Base-by-base conservation (phyloP, 2,329 filamentous ascomycete species). In the Fusarium veterinarium region DNA sequence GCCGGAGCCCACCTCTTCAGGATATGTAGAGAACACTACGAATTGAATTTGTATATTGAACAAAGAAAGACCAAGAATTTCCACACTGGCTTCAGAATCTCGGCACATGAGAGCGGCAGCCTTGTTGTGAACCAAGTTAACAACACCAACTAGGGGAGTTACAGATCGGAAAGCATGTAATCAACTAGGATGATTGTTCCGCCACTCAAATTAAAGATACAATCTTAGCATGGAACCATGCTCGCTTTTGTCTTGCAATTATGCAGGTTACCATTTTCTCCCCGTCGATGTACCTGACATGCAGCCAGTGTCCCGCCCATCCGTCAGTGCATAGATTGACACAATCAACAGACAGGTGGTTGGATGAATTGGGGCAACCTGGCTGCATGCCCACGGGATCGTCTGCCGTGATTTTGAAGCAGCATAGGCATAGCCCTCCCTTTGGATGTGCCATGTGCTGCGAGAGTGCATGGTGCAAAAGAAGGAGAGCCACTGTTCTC, bases 31-130 rank as follows among this genome's bases (percentile, higher is more conserved):
- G 13, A 46, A n/a, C 1, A 11, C 8, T n/a, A 16, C 19, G 9
- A n/a, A 28, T 11, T 46, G 14, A 11, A 16, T 8, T 12, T 16
- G 0, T 8, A n/a, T 6, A 4, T 5, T 12, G 1, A 30, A 0
- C 8, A 12, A 30, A 3, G 5, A 20, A n/a, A 48, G 3, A 3
- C 10, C 5, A 31, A 11, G 1, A 0, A 12, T n/a, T 1, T 30
- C 10, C 10, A 12, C 0, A 17, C 5, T 12, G 3, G 3, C 2
- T 31, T n/a, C 10, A n/a, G 45, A n/a, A 0, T 3, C 20, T n/a
- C 1, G 19, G 14, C 20, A n/a, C 10, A 8, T n/a, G 45, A n/a
- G 7, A 31, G 20, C 1, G 45, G 7, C 28, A n/a, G 7, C 20
- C 1, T 25, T 25, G 23, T 25, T 25, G 23, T 25, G 23, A 25